These are phyloP conservation scores for Amaranthus tricolor DNA, from an alignment of 179 eudicot genomes.

Conservation along the genomic window DNA sequence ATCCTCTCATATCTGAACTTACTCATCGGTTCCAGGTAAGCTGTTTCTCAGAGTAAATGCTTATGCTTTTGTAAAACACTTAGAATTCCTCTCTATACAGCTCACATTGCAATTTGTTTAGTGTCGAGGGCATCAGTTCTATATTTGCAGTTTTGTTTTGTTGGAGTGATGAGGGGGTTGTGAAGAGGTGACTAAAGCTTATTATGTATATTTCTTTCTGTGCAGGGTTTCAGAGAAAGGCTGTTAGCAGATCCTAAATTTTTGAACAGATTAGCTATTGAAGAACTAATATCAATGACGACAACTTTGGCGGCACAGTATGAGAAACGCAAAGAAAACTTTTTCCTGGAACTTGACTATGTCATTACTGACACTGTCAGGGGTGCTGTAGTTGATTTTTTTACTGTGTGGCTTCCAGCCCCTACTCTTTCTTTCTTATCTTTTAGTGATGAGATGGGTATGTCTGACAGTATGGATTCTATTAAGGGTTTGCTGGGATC, in stretches of 20 bases:
- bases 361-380: constrained; percentile 78
- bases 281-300: constrained; percentile 84
- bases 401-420: constrained; percentile 98
- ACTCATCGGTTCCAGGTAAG: constrained; percentile 84
- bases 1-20: constrained; percentile 82
- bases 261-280: constrained; percentile 80
- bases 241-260: constrained; percentile 91
- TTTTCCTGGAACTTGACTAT: constrained; percentile 85
- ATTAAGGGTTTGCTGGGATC: constrained; percentile 78
- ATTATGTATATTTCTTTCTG: constrained; percentile 8
- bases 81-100: background rate
- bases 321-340: constrained; percentile 77
- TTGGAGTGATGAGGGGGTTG: background rate
- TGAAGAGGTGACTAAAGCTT: constrained; percentile 12
- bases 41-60: constrained; percentile 2
- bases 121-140: background rate
- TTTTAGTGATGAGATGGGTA: constrained; percentile 46
- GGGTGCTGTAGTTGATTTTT: constrained; percentile 88
- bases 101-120: background rate
- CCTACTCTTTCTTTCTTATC: constrained; percentile 90
- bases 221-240: constrained; percentile 96
- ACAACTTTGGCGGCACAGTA: constrained; percentile 90
- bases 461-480: constrained; percentile 60
- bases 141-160: background rate
- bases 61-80: constrained; percentile 1